phyloP scores from a whole-genome alignment of 306 rosid species.

The Aeschynomene evenia region DNA sequence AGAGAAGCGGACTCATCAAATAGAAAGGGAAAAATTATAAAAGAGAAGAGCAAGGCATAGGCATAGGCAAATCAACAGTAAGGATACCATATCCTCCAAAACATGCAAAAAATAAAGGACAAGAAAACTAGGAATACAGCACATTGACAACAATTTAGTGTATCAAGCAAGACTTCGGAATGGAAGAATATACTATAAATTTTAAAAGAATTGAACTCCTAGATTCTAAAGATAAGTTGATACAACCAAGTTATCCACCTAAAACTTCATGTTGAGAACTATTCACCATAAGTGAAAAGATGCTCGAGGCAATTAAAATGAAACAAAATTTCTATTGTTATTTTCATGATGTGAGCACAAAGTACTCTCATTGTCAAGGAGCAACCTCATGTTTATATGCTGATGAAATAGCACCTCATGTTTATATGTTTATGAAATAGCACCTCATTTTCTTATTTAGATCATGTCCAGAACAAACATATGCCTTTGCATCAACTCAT shows the following conservation, averaged over 20 bases:
- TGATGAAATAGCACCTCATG: background rate
- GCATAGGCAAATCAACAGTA: background rate
- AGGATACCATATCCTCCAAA: background rate
- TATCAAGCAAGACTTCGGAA: background rate
- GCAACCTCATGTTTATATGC: background rate
- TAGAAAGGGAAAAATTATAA: background rate
- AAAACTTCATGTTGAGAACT: background rate
- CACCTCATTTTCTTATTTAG: background rate
- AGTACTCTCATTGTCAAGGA: background rate
- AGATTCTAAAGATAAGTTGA: background rate
- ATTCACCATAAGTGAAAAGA: background rate
- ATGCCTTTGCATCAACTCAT: background rate
- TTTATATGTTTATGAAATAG: background rate
- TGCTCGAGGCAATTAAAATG: background rate
- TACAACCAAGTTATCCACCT: background rate
- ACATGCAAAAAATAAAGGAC: background rate
- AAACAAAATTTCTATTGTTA: background rate
- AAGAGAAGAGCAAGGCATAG: background rate
- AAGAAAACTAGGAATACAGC: conserved; percentile 7
- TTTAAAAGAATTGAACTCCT: background rate
- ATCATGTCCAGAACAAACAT: background rate
- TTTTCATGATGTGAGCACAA: background rate
- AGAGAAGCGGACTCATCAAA: background rate
- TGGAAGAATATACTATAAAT: background rate
- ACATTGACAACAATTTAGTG: background rate